Evolutionary conservation across 2,329 filamentous ascomycete genomes (phyloP).

Genomic region (Ascochyta fabae): DNA sequence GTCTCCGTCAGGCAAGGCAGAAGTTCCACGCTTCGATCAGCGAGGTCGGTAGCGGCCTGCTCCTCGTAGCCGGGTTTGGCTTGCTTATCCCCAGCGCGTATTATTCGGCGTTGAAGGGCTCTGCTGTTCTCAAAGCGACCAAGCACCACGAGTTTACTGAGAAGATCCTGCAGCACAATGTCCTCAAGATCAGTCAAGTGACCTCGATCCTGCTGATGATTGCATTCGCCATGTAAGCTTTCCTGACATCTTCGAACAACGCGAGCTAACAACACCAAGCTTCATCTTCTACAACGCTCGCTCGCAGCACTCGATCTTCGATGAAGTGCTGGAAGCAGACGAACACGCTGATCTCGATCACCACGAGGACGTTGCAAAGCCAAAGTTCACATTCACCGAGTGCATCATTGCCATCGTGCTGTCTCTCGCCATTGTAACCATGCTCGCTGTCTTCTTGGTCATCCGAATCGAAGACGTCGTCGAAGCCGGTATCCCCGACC

Average conservation of each 20-base stretch:
- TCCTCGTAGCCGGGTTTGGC: slow-evolving; percentile 75
- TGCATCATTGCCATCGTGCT: slow-evolving; percentile 69
- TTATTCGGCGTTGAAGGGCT: slow-evolving; percentile 53
- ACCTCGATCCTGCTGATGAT: slow-evolving; percentile 47
- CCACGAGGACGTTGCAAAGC: slow-evolving; percentile 64
- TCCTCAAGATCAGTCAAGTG: slow-evolving; percentile 45
- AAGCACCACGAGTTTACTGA: slow-evolving; percentile 44
- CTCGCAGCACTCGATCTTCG: slow-evolving; percentile 79
- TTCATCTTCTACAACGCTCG: slow-evolving; percentile 75
- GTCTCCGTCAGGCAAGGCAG: slow-evolving; percentile 70
- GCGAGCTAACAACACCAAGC: slow-evolving; percentile 63
- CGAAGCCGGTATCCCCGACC: slow-evolving; percentile 54
- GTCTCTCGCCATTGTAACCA: slow-evolving; percentile 71
- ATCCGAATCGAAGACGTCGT: slow-evolving; percentile 72
- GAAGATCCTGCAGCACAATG: slow-evolving; percentile 42
- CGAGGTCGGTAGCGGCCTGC: slow-evolving; percentile 77
- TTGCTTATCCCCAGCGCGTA: slow-evolving; percentile 45
- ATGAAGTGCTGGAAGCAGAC: slow-evolving; percentile 74
- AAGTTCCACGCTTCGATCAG: slow-evolving; percentile 77
- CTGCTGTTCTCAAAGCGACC: slow-evolving; percentile 31
- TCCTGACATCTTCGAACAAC: slow-evolving; percentile 51
- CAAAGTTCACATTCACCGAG: slow-evolving; percentile 78
- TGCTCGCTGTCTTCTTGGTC: slow-evolving; percentile 77
- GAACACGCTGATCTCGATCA: slow-evolving; percentile 71
- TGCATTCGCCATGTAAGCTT: slow-evolving; percentile 56